Base-by-base conservation (phyloP, 495 filamentous ascomycete genomes). In the Cercophora sp. region DNA sequence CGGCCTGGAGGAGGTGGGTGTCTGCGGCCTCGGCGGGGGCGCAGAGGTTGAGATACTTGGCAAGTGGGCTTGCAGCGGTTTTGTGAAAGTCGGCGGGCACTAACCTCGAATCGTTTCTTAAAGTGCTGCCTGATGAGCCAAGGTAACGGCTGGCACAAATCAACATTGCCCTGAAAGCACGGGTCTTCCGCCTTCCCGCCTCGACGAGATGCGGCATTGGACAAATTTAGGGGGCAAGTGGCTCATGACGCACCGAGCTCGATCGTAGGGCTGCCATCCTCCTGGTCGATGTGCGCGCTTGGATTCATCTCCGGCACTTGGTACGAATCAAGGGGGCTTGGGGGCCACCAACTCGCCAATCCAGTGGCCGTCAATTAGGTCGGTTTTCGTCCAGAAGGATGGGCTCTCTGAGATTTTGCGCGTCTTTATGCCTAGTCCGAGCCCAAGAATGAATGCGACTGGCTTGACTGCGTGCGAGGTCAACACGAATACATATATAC, bases 191-290 rank as follows among this genome's bases (percentile, higher is more conserved):
- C 44, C 8, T 23, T 29, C 13, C 13, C 44, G 44, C n/a, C 6
- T 18, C 15, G n/a, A 22, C 19, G 40, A 22, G 22, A 8, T 43
- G 13, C 16, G 13, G 27, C 27, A 34, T n/a, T n/a, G 44, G 13
- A 13, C 44, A 47, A 27, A 47, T 32, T 34, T 19, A 11, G 23
- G 8, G 15, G 41, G 41, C 24, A 15, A 44, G 44, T 47, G 44
- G 44, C 44, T 47, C 26, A 46, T 18, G 13, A 47, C 44, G 27
- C 44, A 34, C 44, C 25, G 44, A 47, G 44, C 24, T 27, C 26
- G 44, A 47, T 47, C 44, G 27, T 47, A 47, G 44, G 44, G 44
- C 44, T 47, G 44, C n/a, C n/a, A n/a, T n/a, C n/a, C n/a, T 32
- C 23, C 27, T 31, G 44, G 19, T 34, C 44, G 25, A 18, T 32